Base-by-base conservation (phyloP, 371 early-diverging fungal species). In the Syncephalastrum sp. region DNA sequence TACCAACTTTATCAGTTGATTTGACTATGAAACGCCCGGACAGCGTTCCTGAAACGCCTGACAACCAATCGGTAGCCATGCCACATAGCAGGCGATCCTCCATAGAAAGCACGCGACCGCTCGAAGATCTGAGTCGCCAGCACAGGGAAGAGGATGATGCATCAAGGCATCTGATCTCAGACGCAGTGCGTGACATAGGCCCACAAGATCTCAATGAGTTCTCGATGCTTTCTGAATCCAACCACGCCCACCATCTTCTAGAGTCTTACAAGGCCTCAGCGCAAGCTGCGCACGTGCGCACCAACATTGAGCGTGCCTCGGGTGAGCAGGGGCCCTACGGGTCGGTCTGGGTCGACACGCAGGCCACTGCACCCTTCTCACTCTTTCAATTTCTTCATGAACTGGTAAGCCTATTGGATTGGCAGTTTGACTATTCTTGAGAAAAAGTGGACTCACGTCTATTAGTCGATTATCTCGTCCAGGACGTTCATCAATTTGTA, bases 281-380 rank as follows among this genome's bases (percentile, higher is more conserved):
- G 17, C 42, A 63, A 3, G 62, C 48, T 21, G 48, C 47, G 19
- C 27, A 43, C 13, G 53, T 71, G 10, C 57, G 64, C 19, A 42
- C 62, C 38, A 57, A 65, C 13, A 57, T 75, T 12, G 53, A 63
- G 5, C 56, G 60, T 25, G 25, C 49, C 1, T 17, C 54, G 3
- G 24, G 49, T 16, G 42, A 57, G 4, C 51, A 46, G 50, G 54
- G 16, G 0, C 45, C 54, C 24, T 63, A 63, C 52, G 38, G 38
- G 10, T 60, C 68, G 0, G 70, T 74, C 4, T 60, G 70, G 66
- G 62, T 70, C 0, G 67, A 68, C 56, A 19, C 62, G 2, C 50
- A 50, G 10, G 57, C 44, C n/a, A 69, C 90, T 89, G 41, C 94
- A 87, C 68, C 96, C 87, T 23, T 77, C 21, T 77, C 77, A 5